Base-by-base conservation (phyloP, 129 eudicot genomes). In the Gnaphalium uliginosum region DNA sequence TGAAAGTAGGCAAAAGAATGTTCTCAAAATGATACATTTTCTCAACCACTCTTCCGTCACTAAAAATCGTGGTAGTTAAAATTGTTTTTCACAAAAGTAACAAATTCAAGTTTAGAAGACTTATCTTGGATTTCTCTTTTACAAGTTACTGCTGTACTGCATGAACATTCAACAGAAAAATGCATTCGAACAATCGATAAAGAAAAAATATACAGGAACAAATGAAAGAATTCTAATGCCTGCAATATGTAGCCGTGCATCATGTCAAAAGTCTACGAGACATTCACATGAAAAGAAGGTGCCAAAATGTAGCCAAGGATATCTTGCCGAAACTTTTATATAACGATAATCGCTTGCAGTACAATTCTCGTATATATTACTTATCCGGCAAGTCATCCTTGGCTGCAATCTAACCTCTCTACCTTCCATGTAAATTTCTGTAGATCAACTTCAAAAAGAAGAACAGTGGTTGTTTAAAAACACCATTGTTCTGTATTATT, bases 301-400 rank as follows among this genome's bases (percentile, higher is more conserved):
- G 39, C 68, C 43, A 63, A 63, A 63, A 27, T 13, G 68, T 63
- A 63, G 68, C 68, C 68, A 63, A 63, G 22, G 68, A 63, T 4
- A 29, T 63, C 68, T 63, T 63, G 68, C 43, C 43, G 43, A 17
- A 63, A 63, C 35, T 63, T 29, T 1, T 25, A 29, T 63, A 30
- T 26, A 17, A 63, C 68, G 68, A 63, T 14, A 63, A 2, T 11
- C 29, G 41, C 22, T 4, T 13, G 68, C 39, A 27, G 53, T 63
- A 30, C 41, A 63, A 63, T 13, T 63, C 13, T 29, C 41, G 68
- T 63, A 17, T 63, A 15, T 30, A 63, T 63, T 63, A 63, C 68
- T 63, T 63, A 29, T 27, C 68, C 68, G 68, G 68, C 68, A 63
- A 63, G 68, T 63, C 68, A 63, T 63, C 68, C 35, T 63, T 63